Evolutionary conservation across 2,329 filamentous ascomycete species (phyloP), one percentile per base, ranked within the genome.

Genomic region (Aspergillus felis): DNA sequence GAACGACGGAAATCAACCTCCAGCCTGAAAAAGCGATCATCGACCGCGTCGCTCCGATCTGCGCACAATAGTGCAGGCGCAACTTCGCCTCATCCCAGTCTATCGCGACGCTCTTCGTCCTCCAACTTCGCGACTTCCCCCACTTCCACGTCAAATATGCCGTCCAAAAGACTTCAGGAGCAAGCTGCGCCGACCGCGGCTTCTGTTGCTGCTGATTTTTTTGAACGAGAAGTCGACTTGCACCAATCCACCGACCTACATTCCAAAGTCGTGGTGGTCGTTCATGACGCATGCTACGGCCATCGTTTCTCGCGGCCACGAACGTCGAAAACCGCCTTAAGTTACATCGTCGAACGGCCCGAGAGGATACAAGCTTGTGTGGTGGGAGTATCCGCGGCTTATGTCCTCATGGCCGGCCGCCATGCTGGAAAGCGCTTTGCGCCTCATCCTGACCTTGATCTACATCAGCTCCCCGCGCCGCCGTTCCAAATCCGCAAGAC

Each of bases 211-310:
- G 82, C 80, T 50, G 81, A 84, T 8, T 85, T 89, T 71, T 90
- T 96, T 68, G 79, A 80, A 60, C 84, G 82, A 59, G 91, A 96
- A 70, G 74, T 95, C 32, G 79, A 84, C 17, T 74, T 81, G 6
- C 87, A 91, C 66, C 82, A 87, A 57, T 72, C 71, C 12, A 66
- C 66, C 14, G 68, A 75, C 55, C 59, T 74, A 6, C 61, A 69
- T 12, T 74, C 82, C 3, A 79, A 92, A 59, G 91, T 91, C 0
- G 76, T 95, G 4, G 92, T 97, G 50, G 83, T 99, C 29, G 78
- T 99, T 1, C 92, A 97, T 67, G 94, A 99, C 76, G 87, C 89
- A 54, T 96, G 93, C 75, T 99, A 97, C 71, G 92, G 93, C 25
- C 94, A 99, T 76, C 87, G 92, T 24, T 99, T 87, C 74, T 91